phyloP scores from a whole-genome alignment of 257 asterid species.

The Cruciata laevipes region DNA sequence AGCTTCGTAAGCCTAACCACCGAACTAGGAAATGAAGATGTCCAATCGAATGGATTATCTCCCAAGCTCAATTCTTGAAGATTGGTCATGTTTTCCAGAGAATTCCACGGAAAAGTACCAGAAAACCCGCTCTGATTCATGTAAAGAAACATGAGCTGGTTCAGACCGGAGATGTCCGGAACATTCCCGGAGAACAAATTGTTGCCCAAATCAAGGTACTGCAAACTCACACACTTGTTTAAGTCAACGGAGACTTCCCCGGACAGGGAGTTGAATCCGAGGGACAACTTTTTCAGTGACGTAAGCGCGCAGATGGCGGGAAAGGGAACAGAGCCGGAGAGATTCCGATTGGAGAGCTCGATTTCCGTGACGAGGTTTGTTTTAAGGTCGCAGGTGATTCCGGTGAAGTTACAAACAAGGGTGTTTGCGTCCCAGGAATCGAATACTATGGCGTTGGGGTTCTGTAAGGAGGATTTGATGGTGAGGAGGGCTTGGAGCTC shows the following conservation, averaged over 20 bases:
- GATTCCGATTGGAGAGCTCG: conserved; percentile 46
- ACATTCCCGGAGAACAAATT: conserved; percentile 49
- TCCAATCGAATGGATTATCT: conserved; percentile 45
- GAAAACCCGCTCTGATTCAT: conserved; percentile 62
- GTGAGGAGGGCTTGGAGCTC: conserved; percentile 52
- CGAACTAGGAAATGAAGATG: conserved; percentile 39
- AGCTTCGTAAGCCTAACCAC: conserved; percentile 34
- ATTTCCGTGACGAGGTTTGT: conserved; percentile 44
- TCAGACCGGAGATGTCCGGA: conserved; percentile 45
- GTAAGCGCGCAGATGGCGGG: conserved; percentile 43
- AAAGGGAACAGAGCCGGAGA: conserved; percentile 44
- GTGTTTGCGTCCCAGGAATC: conserved; percentile 45
- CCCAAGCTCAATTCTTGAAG: conserved; percentile 61
- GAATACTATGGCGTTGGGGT: conserved; percentile 34
- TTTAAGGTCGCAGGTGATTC: conserved; percentile 52
- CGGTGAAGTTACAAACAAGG: conserved; percentile 38
- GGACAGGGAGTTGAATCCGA: conserved; percentile 43
- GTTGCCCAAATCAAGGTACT: conserved; percentile 59
- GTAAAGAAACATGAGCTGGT: conserved; percentile 36
- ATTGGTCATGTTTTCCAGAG: conserved; percentile 37
- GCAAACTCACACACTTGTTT: conserved; percentile 41
- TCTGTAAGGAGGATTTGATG: conserved; percentile 45
- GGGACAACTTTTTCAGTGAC: conserved; percentile 51
- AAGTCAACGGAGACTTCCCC: conserved; percentile 40
- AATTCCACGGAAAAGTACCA: conserved; percentile 64